Evolutionary conservation across 257 asterid species (phyloP).

Genomic region (Solanum arcanum): DNA sequence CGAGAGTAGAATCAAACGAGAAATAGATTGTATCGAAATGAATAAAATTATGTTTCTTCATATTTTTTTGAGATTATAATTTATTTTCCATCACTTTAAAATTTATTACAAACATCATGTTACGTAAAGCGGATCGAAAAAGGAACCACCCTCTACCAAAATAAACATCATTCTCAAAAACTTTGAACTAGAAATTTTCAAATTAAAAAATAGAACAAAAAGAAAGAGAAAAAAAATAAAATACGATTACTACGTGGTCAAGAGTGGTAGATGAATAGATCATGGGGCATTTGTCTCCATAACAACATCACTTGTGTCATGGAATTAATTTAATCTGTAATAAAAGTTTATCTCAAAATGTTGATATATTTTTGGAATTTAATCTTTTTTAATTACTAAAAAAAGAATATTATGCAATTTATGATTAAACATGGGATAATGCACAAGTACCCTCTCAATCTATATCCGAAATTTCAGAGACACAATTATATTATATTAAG

Average conservation of each 20-base stretch:
- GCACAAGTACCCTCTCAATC: accelerated
- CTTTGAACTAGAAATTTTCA: neutral
- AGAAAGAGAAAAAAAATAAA: neutral
- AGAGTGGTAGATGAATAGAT: neutral
- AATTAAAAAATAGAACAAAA: neutral
- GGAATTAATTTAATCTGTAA: neutral
- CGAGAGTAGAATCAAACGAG: no score
- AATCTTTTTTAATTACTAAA: neutral
- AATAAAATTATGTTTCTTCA: no score
- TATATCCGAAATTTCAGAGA: no score
- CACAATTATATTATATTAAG: no score
- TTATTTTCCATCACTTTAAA: no score
- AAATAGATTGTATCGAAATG: no score
- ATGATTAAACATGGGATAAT: neutral
- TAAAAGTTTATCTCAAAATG: neutral
- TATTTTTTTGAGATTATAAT: no score
- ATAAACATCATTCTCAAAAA: neutral
- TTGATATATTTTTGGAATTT: neutral
- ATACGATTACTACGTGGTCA: neutral
- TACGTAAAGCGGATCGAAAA: neutral
- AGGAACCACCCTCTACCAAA: neutral
- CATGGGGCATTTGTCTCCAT: neutral
- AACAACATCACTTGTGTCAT: neutral
- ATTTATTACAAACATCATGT: no score
- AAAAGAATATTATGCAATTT: neutral